Conservation (phyloP, 2,329 filamentous ascomycete genomes). For the Colletotrichum coccodes region DNA sequence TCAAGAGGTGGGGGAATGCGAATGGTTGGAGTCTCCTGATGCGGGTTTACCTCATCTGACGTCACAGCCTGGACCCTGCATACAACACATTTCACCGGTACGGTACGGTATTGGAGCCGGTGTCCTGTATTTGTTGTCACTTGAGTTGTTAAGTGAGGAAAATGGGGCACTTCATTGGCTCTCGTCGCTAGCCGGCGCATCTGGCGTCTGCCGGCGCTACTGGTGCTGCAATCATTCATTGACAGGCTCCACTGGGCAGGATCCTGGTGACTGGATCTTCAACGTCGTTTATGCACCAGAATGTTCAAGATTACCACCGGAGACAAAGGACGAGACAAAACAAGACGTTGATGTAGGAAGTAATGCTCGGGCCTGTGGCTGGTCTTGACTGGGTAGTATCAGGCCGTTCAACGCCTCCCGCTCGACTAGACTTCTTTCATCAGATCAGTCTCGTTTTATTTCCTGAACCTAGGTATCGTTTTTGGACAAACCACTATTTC, state of each 20-base stretch:
- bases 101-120: too few species aligned
- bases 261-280: background rate
- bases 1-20: background rate
- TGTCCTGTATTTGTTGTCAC: too few species aligned
- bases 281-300: background rate
- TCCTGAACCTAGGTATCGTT: background rate
- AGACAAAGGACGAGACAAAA: background rate
- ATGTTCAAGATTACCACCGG: background rate
- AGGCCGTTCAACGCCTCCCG: background rate
- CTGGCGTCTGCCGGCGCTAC: background rate
- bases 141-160: background rate
- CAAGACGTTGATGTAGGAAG: too few species aligned
- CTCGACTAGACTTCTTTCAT: background rate
- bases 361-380: background rate
- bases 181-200: background rate
- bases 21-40: background rate
- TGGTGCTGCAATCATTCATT: background rate
- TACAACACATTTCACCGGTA: background rate
- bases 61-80: slow-evolving; percentile 3
- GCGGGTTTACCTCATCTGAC: slow-evolving; percentile 4
- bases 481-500: background rate
- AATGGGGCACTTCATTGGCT: background rate
- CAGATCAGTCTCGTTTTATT: background rate
- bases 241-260: background rate
- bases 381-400: background rate